phyloP scores from a whole-genome alignment of 441 rosid genomes.

The Euphorbia schlechtendalii region DNA sequence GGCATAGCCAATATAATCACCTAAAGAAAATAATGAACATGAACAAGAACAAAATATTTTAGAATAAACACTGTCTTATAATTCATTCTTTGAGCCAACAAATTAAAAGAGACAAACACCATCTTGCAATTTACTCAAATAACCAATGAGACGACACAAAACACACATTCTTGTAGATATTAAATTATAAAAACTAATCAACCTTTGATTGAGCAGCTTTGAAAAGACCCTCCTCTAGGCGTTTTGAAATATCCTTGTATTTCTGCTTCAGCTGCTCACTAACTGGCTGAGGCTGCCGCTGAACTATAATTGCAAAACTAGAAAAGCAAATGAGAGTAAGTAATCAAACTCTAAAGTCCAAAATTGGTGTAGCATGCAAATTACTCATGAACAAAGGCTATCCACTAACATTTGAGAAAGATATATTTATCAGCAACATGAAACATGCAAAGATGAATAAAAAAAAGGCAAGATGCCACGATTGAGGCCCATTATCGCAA shows the following conservation, averaged over 20 bases:
- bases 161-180: neutral
- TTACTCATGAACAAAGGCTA: conserved; percentile 1
- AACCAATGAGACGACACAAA: neutral
- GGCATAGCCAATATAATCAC: neutral
- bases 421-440: neutral
- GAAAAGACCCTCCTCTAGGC: conserved; percentile 93
- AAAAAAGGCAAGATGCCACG: neutral
- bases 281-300: conserved; percentile 47
- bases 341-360: neutral
- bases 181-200: conserved; percentile 3
- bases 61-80: neutral
- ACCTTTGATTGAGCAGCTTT: conserved; percentile 73
- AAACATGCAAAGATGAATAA: neutral
- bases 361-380: neutral
- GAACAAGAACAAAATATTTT: neutral
- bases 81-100: neutral
- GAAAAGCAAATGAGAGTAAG: conserved; percentile 15
- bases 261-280: conserved; percentile 46
- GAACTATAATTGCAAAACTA: conserved; percentile 51
- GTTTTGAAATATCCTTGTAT: conserved; percentile 67
- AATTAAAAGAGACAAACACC: neutral
- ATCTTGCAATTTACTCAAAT: neutral
- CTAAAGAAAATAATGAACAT: neutral
- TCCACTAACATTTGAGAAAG: neutral
- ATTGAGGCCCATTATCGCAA: neutral